Conservation (phyloP, 225 moss, liverwort and hornwort species). For the Asterella californica region DNA sequence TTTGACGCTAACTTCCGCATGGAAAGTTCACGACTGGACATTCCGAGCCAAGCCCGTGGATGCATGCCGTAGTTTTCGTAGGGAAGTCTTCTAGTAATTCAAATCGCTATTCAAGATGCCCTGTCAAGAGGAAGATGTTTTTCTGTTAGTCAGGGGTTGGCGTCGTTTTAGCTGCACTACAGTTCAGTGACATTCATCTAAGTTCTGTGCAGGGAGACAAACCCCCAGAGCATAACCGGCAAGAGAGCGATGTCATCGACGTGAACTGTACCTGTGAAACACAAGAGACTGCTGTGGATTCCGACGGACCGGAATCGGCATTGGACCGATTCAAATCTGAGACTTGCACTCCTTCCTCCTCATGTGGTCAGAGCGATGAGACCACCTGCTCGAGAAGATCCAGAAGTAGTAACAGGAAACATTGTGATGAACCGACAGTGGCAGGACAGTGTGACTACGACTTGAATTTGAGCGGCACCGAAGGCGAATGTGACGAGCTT, state of each 20-base stretch:
- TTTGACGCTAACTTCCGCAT: no score
- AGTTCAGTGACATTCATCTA: neutral
- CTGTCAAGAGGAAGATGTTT: neutral
- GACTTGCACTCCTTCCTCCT: conserved; percentile 34
- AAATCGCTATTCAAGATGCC: neutral
- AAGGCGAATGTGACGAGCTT: conserved; percentile 8
- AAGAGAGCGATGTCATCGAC: neutral
- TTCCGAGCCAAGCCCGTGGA: no score
- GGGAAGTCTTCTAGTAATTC: no score
- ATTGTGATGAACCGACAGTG: conserved; percentile 17
- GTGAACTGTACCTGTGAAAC: neutral
- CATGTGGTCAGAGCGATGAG: conserved; percentile 39
- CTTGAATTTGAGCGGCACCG: conserved; percentile 28
- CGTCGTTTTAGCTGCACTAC: no score
- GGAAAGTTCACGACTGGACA: no score
- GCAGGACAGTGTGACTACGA: conserved; percentile 29
- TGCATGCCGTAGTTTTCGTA: no score
- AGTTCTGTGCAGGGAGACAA: conserved; percentile 8
- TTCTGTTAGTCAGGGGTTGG: neutral
- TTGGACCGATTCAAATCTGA: conserved; percentile 26
- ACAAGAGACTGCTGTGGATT: conserved; percentile 6
- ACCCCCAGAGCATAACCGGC: neutral
- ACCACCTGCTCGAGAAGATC: conserved; percentile 41
- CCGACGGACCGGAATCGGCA: conserved; percentile 10
- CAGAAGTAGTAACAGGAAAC: conserved; percentile 17